Evolutionary conservation across 2,329 filamentous ascomycete species (phyloP).

Genomic region (Diaporthe batatas): DNA sequence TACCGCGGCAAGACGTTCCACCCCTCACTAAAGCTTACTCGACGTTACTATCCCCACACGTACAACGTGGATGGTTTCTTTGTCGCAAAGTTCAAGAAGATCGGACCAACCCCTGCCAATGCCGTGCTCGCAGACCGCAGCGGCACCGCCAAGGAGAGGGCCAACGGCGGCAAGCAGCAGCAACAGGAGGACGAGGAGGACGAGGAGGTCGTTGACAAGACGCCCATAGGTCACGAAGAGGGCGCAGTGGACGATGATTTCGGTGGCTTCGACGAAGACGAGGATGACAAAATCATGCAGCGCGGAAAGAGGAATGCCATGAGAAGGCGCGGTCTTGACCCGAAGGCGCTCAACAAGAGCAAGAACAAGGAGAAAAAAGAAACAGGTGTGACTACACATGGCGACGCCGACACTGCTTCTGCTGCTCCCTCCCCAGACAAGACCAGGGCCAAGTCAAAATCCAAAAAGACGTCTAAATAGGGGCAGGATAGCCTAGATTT

Average conservation of each 20-base stretch:
- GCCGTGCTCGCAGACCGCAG: conserved; percentile 56
- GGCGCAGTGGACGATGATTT: conserved; percentile 69
- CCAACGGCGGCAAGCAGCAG: conserved; percentile 11
- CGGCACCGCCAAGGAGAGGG: conserved; percentile 40
- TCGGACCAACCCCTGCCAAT: conserved; percentile 78
- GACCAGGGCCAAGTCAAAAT: conserved; percentile 24
- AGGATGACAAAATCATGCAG: conserved; percentile 79
- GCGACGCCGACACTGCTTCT: neutral
- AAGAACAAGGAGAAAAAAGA: conserved; percentile 41
- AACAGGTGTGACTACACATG: neutral
- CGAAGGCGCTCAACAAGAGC: conserved; percentile 66
- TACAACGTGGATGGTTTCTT: conserved; percentile 99
- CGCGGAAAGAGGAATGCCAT: conserved; percentile 80
- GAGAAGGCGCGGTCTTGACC: conserved; percentile 80
- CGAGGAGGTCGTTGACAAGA: conserved; percentile 73
- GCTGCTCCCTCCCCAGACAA: conserved; percentile 7
- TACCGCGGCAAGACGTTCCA: conserved; percentile 95
- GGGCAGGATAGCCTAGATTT: conserved; percentile 29
- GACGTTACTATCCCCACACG: conserved; percentile 89
- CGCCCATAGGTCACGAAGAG: conserved; percentile 69
- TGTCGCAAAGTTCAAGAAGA: conserved; percentile 97
- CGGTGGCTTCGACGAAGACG: conserved; percentile 80
- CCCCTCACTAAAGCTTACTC: conserved; percentile 82
- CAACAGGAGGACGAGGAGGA: conserved; percentile 45
- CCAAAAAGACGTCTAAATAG: conserved; percentile 38